phyloP scores from a whole-genome alignment of 177 flowering plant species.

The Vitis hybrid region DNA sequence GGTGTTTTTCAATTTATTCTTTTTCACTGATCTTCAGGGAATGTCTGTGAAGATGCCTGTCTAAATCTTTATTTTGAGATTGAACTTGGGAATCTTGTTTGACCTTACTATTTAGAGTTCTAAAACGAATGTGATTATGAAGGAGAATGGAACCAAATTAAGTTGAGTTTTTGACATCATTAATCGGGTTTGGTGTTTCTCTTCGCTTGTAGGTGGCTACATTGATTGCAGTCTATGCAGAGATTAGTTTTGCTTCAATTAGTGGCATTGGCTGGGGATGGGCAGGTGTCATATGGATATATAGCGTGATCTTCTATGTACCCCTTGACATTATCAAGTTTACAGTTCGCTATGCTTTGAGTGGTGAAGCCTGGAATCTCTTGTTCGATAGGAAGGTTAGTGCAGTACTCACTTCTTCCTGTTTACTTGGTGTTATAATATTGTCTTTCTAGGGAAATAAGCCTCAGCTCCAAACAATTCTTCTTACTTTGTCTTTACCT shows the following conservation, averaged over 20 bases:
- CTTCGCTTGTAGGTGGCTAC: conserved; percentile 61
- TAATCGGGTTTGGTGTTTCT: background rate
- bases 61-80: background rate
- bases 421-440: background rate
- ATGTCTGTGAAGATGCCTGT: background rate
- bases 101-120: background rate
- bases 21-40: background rate
- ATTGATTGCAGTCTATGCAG: conserved; percentile 75
- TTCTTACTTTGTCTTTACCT: background rate
- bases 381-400: conserved; percentile 77
- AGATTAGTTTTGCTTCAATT: conserved; percentile 68
- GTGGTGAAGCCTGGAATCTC: conserved; percentile 85
- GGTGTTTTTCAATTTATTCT: background rate
- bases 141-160: background rate
- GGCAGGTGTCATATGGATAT: conserved; percentile 86
- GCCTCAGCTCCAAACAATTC: conserved; percentile 4
- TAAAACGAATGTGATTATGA: background rate
- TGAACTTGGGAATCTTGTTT: background rate
- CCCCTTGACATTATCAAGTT: conserved; percentile 83
- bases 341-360: conserved; percentile 62
- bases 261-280: conserved; percentile 88
- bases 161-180: background rate
- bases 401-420: conserved; percentile 1
- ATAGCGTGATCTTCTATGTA: conserved; percentile 67
- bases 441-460: background rate